These are phyloP conservation scores for Sextonia rubra DNA, from an alignment of 164 flowering plant species.

Conservation along the genomic window DNA sequence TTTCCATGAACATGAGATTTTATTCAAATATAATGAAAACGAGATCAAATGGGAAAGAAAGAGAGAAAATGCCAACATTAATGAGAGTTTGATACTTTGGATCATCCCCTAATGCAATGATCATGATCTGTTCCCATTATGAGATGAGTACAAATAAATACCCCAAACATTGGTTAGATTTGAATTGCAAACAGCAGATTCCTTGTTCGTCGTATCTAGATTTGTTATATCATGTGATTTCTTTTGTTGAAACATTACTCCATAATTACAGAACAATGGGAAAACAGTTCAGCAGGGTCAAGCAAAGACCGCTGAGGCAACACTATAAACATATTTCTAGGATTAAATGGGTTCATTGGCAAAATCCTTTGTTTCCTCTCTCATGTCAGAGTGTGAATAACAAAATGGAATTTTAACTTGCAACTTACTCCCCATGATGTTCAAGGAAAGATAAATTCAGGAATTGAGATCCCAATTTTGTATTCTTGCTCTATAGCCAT, in stretches of 20 bases:
- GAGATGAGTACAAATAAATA: not conserved
- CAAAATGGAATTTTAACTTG: too few relatives aligned
- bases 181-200: not conserved
- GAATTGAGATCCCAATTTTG: too few relatives aligned
- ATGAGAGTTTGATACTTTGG: not conserved
- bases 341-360: too few relatives aligned
- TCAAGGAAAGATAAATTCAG: too few relatives aligned
- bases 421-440: too few relatives aligned
- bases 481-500: too few relatives aligned
- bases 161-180: not conserved
- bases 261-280: not conserved
- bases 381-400: too few relatives aligned
- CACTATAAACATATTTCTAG: too few relatives aligned
- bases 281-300: not conserved
- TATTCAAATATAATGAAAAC: not conserved
- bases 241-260: not conserved
- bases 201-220: not conserved
- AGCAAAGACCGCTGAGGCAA: not conserved
- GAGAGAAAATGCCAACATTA: not conserved
- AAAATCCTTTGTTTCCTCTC: too few relatives aligned
- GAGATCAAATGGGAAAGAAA: not conserved
- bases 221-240: not conserved
- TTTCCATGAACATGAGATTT: not conserved
- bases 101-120: not conserved
- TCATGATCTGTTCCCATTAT: not conserved